Evolutionary conservation across 371 early-diverging fungal species (phyloP).

Genomic region (Mucor indicus): DNA sequence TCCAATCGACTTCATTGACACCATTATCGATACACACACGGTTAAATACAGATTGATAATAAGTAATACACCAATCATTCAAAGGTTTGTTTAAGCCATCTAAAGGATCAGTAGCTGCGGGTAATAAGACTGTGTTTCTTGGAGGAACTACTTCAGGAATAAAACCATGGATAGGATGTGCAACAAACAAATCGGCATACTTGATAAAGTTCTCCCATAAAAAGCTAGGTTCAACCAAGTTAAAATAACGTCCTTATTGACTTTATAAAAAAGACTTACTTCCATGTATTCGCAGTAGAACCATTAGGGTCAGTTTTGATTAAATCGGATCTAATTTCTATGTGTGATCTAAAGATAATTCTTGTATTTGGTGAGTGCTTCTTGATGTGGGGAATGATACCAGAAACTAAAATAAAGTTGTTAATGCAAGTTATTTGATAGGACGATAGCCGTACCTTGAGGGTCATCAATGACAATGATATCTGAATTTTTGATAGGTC

Average conservation of each 20-base stretch:
- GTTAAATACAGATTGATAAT: conserved; percentile 78
- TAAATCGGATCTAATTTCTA: conserved; percentile 77
- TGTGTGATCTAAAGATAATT: conserved; percentile 85
- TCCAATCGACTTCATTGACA: conserved; percentile 56
- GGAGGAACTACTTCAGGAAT: conserved; percentile 70
- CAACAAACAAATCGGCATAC: conserved; percentile 74
- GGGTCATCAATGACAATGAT: conserved; percentile 90
- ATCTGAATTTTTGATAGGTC: conserved; percentile 65
- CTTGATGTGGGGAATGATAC: conserved; percentile 76
- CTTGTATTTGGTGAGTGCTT: conserved; percentile 64
- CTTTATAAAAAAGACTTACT: conserved; percentile 28
- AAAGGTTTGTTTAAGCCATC: conserved; percentile 76
- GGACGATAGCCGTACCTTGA: conserved; percentile 50
- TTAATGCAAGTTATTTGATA: not conserved
- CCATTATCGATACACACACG: conserved; percentile 73
- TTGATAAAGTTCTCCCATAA: conserved; percentile 73
- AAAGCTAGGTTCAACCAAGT: conserved; percentile 46
- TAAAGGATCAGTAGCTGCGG: conserved; percentile 75
- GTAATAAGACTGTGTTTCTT: conserved; percentile 64
- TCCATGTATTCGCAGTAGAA: conserved; percentile 66
- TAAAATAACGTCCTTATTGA: not conserved
- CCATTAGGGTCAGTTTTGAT: conserved; percentile 50
- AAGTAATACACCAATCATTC: conserved; percentile 43
- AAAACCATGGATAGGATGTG: conserved; percentile 75
- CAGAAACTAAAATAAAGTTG: conserved; percentile 49